Evolutionary conservation across 73 alveolate species (phyloP).

Genomic region (Strombidium stylifer): DNA sequence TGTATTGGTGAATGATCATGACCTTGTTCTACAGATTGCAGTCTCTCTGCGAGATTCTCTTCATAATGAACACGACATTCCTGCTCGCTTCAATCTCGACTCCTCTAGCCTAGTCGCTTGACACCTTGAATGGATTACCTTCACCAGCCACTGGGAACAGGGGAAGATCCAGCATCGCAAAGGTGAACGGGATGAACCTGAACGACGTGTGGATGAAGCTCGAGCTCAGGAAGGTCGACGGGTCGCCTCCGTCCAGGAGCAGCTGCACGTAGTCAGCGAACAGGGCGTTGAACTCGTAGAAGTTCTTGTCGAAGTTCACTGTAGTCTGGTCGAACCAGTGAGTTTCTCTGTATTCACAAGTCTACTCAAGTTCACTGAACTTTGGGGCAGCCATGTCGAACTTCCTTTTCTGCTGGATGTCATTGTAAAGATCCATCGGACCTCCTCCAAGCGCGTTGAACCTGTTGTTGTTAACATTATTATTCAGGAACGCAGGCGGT

Average conservation of each 20-base stretch:
- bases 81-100: conserved; percentile 53
- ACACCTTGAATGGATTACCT: conserved; percentile 56
- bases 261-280: conserved; percentile 45
- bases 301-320: background rate
- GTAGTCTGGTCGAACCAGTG: conserved; percentile 34
- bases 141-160: no score
- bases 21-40: conserved; percentile 68
- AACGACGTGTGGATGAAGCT: conserved; percentile 37
- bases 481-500: no score
- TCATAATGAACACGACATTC: conserved; percentile 67
- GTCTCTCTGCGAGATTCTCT: conserved; percentile 85
- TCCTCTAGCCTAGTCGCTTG: conserved; percentile 70
- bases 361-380: conserved; percentile 37
- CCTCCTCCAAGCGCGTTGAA: no score
- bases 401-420: background rate
- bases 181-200: conserved; percentile 67
- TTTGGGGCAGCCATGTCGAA: background rate
- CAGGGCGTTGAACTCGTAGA: conserved; percentile 17
- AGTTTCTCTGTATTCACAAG: conserved; percentile 56
- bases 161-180: conserved; percentile 86
- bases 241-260: conserved; percentile 1
- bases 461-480: no score
- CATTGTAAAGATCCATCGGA: no score
- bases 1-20: conserved; percentile 79
- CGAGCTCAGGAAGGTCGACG: conserved; percentile 21